These are phyloP conservation scores for Beauveria sp. DNA, from an alignment of 2,329 filamentous ascomycete genomes.

Conservation along the genomic window DNA sequence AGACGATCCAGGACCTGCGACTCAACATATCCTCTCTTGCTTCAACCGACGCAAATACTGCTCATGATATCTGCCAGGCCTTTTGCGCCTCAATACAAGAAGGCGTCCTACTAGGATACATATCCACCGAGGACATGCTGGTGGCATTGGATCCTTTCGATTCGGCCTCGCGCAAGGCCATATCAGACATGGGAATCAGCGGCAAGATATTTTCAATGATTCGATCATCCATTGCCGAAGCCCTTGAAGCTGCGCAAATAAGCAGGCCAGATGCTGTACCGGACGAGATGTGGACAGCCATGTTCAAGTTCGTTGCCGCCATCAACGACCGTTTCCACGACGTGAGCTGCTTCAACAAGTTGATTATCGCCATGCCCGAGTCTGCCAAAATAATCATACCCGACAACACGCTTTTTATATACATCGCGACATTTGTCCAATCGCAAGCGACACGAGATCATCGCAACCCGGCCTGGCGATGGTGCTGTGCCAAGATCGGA, in stretches of 20 bases:
- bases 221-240: neutral
- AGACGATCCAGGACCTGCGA: neutral
- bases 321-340: conserved; percentile 1
- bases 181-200: neutral
- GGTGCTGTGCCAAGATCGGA: conserved; percentile 6
- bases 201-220: neutral
- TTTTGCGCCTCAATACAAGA: neutral
- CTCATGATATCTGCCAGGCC: neutral
- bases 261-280: neutral
- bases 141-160: conserved; percentile 3
- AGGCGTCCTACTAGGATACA: neutral
- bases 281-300: conserved; percentile 5
- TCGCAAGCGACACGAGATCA: neutral
- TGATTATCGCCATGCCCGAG: neutral
- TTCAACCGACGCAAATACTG: neutral
- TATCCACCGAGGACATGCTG: conserved; percentile 1
- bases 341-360: neutral
- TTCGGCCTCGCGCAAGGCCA: neutral
- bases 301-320: neutral
- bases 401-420: neutral
- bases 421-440: neutral
- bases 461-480: neutral
- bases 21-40: neutral
- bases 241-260: neutral
- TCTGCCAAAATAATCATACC: neutral